phyloP scores from a whole-genome alignment of 2,329 filamentous ascomycete species.

The Fusarium clavum region DNA sequence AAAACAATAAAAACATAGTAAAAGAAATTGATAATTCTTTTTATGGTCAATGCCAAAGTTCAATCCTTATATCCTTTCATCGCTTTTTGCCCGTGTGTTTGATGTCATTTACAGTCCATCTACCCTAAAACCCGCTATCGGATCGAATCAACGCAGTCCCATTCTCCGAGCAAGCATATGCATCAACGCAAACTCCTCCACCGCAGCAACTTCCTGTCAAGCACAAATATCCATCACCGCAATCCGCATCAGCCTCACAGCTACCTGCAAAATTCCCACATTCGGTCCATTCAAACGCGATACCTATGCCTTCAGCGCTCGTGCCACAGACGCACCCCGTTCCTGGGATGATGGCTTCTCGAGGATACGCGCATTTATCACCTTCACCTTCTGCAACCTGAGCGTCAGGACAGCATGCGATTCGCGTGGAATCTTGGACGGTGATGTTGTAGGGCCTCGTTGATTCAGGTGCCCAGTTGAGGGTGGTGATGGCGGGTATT shows the following conservation, averaged over 20 bases:
- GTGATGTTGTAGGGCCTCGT: constrained; percentile 48
- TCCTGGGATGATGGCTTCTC: constrained; percentile 45
- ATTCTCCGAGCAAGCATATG: constrained; percentile 52
- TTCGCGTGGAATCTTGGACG: constrained; percentile 49
- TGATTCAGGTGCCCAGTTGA: constrained; percentile 47
- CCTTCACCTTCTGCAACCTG: constrained; percentile 38
- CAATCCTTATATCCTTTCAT: too few relatives aligned
- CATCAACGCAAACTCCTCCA: constrained; percentile 52
- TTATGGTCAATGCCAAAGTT: too few relatives aligned
- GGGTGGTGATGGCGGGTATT: constrained; percentile 46
- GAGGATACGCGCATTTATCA: constrained; percentile 48
- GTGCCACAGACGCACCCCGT: constrained; percentile 53
- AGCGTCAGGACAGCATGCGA: constrained; percentile 51
- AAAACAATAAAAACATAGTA: not conserved
- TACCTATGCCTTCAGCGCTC: constrained; percentile 38
- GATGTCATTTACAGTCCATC: not conserved
- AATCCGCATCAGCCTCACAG: constrained; percentile 45
- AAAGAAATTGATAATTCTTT: not conserved
- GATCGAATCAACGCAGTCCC: constrained; percentile 47
- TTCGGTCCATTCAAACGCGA: constrained; percentile 52
- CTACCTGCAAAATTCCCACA: constrained; percentile 50
- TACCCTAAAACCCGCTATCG: constrained; percentile 37
- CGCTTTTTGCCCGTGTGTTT: not conserved
- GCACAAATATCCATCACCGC: constrained; percentile 46
- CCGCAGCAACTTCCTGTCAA: constrained; percentile 53